Base-by-base conservation (phyloP, 306 rosid genomes). In the Mucuna pruriens region DNA sequence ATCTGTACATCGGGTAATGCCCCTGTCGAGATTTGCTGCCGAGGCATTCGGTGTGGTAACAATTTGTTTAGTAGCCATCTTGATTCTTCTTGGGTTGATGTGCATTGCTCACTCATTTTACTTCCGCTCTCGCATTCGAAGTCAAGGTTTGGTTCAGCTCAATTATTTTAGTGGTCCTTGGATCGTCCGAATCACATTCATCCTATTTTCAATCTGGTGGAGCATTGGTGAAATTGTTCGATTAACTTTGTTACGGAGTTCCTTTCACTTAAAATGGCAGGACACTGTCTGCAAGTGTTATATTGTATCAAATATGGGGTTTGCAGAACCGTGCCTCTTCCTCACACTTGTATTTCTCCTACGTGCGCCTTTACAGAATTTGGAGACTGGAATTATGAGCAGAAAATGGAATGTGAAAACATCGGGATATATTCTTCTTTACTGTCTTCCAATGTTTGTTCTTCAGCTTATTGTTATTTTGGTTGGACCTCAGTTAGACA, bases 1-100 rank as follows among this genome's bases (percentile, higher is more conserved):
- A 90, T 90, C 90, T 90, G 97, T 93, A 91, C 69, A 86, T 90
- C 89, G 96, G 97, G 99, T 93, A 91, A 95, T 95, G 99, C 99
- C 97, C 98, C 99, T 78, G 99, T 86, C 97, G 85, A 95, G 96
- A 82, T 66, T 88, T 83, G 87, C 91, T 95, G 92, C 98, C 97
- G 99, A 95, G 88, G 97, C 94, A 87, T 89, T 95, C 91, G 95
- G 98, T 93, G 95, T 95, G 97, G 91, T 93, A 91, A 90, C 97
- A 48, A 83, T 95, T 81, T 93, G 94, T 87, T 89, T 95, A 74
- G 99, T 93, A 81, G 91, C 88, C 76, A 88, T 95, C 83, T 91
- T 95, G 84, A 72, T 85, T 90, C 91, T 91, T 88, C 90, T 93
- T 79, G 98, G 97, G 76, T 77, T 90, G 62, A 82, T 95, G 51